Evolutionary conservation across 768 basidiomycete genomes (phyloP).

Genomic region (Xerocomellus chrysenteron): DNA sequence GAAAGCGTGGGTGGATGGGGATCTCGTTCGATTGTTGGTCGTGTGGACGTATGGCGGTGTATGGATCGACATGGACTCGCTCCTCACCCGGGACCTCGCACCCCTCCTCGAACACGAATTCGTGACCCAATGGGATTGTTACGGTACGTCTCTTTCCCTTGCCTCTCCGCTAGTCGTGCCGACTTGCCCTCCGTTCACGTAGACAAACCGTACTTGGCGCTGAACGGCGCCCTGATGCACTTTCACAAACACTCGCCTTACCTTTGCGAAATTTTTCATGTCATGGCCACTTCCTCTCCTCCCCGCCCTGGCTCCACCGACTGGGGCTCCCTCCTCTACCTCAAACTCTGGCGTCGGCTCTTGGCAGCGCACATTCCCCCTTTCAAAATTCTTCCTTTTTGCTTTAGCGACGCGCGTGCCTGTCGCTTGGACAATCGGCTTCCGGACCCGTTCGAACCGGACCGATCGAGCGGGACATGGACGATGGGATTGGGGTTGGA

Average conservation of each 20-base stretch:
- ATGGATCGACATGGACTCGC: constrained; percentile 97
- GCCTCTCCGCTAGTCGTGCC: neutral
- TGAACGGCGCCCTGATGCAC: constrained; percentile 95
- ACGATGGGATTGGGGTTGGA: constrained; percentile 61
- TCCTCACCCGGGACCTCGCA: constrained; percentile 82
- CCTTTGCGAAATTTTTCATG: constrained; percentile 93
- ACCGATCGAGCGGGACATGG: constrained; percentile 57
- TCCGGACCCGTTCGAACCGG: constrained; percentile 82
- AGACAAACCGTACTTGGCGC: constrained; percentile 74
- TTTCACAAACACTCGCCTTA: constrained; percentile 91
- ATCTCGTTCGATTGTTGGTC: constrained; percentile 83
- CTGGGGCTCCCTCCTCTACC: constrained; percentile 92
- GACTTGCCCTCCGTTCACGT: neutral
- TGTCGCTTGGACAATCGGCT: constrained; percentile 92
- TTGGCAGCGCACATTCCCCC: constrained; percentile 70
- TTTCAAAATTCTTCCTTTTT: constrained; percentile 92
- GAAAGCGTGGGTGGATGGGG: constrained; percentile 94
- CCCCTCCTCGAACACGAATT: constrained; percentile 93
- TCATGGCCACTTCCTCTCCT: constrained; percentile 73
- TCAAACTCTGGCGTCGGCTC: constrained; percentile 87
- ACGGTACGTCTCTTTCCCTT: constrained; percentile 53
- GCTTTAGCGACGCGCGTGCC: constrained; percentile 88
- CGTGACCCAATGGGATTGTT: constrained; percentile 99
- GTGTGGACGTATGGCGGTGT: constrained; percentile 90
- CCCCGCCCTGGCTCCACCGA: constrained; percentile 82